A percentile compares a stretch with the other conserved stretches of the same genome.
phyloP scores from a whole-genome alignment of 148 eudicot genomes.

The Camellia japonica region DNA sequence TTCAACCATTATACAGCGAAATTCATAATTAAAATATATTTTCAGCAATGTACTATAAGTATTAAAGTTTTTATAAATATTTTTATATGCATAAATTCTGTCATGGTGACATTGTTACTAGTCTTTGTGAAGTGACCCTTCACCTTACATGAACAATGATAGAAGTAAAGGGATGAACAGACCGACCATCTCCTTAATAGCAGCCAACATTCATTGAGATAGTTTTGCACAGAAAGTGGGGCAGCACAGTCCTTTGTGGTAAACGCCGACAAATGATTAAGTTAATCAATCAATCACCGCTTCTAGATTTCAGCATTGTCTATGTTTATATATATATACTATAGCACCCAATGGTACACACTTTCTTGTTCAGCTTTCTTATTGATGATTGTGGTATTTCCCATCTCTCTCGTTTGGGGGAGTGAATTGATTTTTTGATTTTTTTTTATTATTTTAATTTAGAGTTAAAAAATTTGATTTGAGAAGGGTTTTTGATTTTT shows the following conservation, averaged over 20 bases:
- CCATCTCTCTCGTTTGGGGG: neutral
- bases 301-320: slow-evolving; percentile 41
- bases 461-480: too few relatives aligned
- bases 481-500: rapidly evolving
- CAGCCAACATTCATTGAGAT: slow-evolving; percentile 38
- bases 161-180: neutral
- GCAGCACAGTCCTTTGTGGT: slow-evolving; percentile 2
- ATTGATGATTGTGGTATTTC: neutral
- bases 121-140: neutral
- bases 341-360: slow-evolving; percentile 28
- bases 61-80: too few relatives aligned
- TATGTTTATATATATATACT: slow-evolving; percentile 16
- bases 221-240: slow-evolving; percentile 26
- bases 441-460: too few relatives aligned
- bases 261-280: slow-evolving; percentile 23
- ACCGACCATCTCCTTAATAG: slow-evolving; percentile 68
- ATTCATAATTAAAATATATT: too few relatives aligned
- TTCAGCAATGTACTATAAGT: too few relatives aligned
- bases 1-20: too few relatives aligned
- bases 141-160: neutral
- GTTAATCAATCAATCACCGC: slow-evolving; percentile 18
- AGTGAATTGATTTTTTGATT: too few relatives aligned
- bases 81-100: too few relatives aligned
- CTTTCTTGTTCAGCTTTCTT: slow-evolving; percentile 7
- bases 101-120: neutral